Conservation (phyloP, 495 filamentous ascomycete genomes). For the Lasiosphaeriaceae sp. region DNA sequence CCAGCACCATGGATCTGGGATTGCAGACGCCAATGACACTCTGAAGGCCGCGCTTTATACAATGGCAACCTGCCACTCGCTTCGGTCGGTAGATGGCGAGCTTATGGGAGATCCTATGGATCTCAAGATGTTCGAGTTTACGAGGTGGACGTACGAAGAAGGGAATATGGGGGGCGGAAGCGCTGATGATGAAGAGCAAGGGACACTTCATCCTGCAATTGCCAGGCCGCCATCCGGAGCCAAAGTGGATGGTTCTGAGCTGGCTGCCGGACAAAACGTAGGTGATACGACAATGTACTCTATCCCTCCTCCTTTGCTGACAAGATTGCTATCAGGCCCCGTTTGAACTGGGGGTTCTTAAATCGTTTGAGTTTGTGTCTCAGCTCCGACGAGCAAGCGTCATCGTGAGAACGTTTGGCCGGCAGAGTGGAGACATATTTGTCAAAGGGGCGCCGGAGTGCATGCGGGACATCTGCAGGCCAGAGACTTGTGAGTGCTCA, state of each 20-base stretch:
- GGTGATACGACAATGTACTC: constrained; percentile 13
- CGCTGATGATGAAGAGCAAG: constrained; percentile 60
- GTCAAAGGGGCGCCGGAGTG: constrained; percentile 97
- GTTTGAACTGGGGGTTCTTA: constrained; percentile 81
- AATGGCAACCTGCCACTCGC: constrained; percentile 96
- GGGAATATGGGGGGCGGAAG: constrained; percentile 59
- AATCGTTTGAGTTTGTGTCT: constrained; percentile 93
- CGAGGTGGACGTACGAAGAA: constrained; percentile 88
- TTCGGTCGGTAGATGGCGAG: constrained; percentile 81
- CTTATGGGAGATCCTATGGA: constrained; percentile 93
- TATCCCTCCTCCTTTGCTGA: constrained; percentile 3
- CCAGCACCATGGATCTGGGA: constrained; percentile 50
- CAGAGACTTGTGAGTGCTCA: constrained; percentile 66
- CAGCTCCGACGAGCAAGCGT: constrained; percentile 93
- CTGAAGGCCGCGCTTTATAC: constrained; percentile 76
- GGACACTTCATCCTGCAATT: constrained; percentile 71
- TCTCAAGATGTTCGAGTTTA: constrained; percentile 99
- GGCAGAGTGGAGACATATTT: constrained; percentile 73
- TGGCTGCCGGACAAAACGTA: constrained; percentile 33
- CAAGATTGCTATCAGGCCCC: constrained; percentile 27
- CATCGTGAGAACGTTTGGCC: constrained; percentile 80
- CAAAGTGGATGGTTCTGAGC: constrained; percentile 32
- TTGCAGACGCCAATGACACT: constrained; percentile 55
- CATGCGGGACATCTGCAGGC: constrained; percentile 84
- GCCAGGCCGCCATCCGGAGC: constrained; percentile 70